Percentiles rank a stretch among this genome's conserved stretches.
Conservation (phyloP, 2,329 filamentous ascomycete species). For the Arthrobotrys sphaeroides region DNA sequence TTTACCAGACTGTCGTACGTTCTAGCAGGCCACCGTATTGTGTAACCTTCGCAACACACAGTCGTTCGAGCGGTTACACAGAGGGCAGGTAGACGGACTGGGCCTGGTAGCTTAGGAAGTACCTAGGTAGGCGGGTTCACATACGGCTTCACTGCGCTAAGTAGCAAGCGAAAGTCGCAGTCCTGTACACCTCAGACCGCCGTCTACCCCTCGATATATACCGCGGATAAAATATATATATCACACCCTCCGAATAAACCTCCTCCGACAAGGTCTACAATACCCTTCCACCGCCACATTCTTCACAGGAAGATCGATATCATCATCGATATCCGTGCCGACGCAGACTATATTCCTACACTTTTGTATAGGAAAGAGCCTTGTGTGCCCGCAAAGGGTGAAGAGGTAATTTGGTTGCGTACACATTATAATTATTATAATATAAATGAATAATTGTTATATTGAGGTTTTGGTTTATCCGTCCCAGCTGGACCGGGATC, state of each 20-base stretch:
- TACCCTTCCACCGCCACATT: background rate
- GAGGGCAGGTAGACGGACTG: too few relatives aligned
- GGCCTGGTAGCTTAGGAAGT: too few relatives aligned
- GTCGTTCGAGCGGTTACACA: too few relatives aligned
- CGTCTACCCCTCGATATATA: background rate
- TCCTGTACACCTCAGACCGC: too few relatives aligned
- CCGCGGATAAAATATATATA: background rate
- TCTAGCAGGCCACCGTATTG: too few relatives aligned
- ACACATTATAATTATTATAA: background rate
- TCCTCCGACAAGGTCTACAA: slow-evolving; percentile 9
- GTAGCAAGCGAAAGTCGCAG: too few relatives aligned
- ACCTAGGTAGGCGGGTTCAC: too few relatives aligned
- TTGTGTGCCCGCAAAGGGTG: background rate
- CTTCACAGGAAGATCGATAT: background rate
- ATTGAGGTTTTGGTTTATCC: background rate
- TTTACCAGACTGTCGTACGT: too few relatives aligned
- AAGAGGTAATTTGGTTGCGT: slow-evolving; percentile 1
- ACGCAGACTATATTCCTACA: slow-evolving; percentile 1
- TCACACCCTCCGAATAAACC: background rate
- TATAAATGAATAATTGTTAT: background rate
- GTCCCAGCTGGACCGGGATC: too few relatives aligned
- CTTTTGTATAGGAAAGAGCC: background rate
- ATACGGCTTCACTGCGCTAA: too few relatives aligned
- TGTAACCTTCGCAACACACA: too few relatives aligned
- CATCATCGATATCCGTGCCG: background rate